These are phyloP conservation scores for Acanthamoeba comandoni DNA, from an alignment of 208 protist species.

Conservation along the genomic window DNA sequence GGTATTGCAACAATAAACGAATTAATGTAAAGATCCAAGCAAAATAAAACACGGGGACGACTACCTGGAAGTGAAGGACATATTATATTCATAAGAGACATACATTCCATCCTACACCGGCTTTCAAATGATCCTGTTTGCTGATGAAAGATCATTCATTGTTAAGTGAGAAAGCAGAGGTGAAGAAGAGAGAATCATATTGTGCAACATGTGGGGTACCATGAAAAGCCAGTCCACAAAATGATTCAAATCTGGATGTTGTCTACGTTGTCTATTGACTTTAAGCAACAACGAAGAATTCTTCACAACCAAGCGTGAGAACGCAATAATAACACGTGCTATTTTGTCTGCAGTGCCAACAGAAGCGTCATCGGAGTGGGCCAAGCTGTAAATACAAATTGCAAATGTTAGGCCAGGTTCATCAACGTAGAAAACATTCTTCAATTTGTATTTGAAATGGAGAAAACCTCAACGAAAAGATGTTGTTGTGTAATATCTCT, in stretches of 20 bases:
- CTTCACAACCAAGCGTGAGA: constrained; percentile 66
- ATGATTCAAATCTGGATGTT: constrained; percentile 75
- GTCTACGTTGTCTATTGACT: constrained; percentile 57
- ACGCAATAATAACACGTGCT: constrained; percentile 30
- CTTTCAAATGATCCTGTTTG: constrained; percentile 70
- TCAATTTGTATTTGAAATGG: background rate
- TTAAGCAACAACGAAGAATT: constrained; percentile 72
- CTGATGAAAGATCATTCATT: background rate
- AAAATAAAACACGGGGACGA: background rate
- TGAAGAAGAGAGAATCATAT: background rate
- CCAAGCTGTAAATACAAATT: background rate
- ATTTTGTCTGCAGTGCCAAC: constrained; percentile 52
- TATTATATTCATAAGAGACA: constrained; percentile 80
- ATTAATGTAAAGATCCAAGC: background rate
- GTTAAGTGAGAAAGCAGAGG: background rate
- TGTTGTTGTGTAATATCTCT: constrained; percentile 82
- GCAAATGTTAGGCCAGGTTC: background rate
- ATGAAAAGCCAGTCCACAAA: constrained; percentile 85
- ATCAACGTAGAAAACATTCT: background rate
- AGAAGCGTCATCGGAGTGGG: constrained; percentile 47
- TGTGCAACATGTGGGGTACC: background rate
- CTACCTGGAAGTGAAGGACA: constrained; percentile 70
- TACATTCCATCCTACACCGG: constrained; percentile 72
- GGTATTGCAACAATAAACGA: constrained; percentile 4
- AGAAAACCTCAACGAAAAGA: constrained; percentile 79